These are phyloP conservation scores for Emiliania huxleyi DNA, from an alignment of 78 protist genomes.

Conservation along the genomic window DNA sequence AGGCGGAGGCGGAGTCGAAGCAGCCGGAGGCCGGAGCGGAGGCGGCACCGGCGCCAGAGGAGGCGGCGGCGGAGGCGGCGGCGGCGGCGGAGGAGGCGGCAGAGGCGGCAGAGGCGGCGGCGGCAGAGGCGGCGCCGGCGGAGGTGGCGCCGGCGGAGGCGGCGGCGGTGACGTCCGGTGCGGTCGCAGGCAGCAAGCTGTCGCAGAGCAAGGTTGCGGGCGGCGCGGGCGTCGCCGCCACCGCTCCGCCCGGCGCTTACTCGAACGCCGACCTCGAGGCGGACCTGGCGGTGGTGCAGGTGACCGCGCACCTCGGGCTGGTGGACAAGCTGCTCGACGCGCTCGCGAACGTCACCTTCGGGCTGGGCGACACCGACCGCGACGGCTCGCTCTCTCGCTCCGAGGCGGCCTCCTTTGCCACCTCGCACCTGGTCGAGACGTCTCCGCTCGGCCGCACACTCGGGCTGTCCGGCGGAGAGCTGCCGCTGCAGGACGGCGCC, in stretches of 20 bases:
- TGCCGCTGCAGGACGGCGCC: not conserved
- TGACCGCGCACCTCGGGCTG: not conserved
- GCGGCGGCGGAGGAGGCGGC: not conserved
- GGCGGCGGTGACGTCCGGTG: not conserved
- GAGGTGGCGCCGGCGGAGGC: not conserved
- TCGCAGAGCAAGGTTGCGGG: not conserved
- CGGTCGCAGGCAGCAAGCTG: not conserved
- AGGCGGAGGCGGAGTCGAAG: not conserved
- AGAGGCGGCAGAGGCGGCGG: not conserved
- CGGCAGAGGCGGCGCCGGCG: not conserved
- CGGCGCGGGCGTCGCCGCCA: not conserved
- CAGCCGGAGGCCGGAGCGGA: not conserved
- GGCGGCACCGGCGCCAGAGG: not conserved
- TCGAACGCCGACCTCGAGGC: not conserved
- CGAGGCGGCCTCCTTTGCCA: not conserved
- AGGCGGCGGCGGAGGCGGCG: not conserved
- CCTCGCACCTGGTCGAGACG: not conserved
- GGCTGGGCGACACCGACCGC: not conserved
- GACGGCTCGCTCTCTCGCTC: not conserved
- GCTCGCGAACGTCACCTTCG: not conserved
- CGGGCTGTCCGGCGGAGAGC: not conserved
- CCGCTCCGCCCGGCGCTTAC: not conserved
- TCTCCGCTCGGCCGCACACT: not conserved
- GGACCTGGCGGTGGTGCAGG: not conserved
- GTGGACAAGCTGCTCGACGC: not conserved